A percentile compares a stretch with the other conserved stretches of the same genome.
Evolutionary conservation across 1,284 basidiomycete species (phyloP).

Genomic region (Fomitopsis palustris): DNA sequence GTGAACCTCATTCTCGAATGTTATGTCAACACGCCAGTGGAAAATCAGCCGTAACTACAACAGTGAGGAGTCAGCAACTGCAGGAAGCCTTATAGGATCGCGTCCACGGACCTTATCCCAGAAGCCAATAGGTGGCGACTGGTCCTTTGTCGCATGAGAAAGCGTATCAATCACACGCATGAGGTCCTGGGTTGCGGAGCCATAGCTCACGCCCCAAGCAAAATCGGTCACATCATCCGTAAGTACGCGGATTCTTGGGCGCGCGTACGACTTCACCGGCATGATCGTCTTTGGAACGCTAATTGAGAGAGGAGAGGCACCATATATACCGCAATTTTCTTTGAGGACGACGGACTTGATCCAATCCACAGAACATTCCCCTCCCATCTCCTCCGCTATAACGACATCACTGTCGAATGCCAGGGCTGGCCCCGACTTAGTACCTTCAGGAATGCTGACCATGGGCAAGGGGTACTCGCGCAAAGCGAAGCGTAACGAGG

Average conservation of each 20-base stretch:
- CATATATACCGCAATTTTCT: conserved; percentile 46
- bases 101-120: conserved; percentile 76
- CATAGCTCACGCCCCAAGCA: conserved; percentile 90
- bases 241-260: conserved; percentile 66
- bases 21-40: conserved; percentile 78
- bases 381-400: conserved; percentile 87
- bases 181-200: conserved; percentile 85
- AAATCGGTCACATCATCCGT: conserved; percentile 72
- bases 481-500: conserved; percentile 60
- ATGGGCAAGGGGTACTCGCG: conserved; percentile 83
- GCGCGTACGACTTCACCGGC: conserved; percentile 92
- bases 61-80: not conserved
- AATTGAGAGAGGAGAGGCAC: conserved; percentile 58
- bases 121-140: conserved; percentile 87
- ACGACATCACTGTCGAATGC: conserved; percentile 81
- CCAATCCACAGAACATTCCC: conserved; percentile 69
- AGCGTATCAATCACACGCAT: conserved; percentile 83
- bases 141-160: conserved; percentile 78
- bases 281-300: conserved; percentile 89
- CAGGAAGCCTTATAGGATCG: too few relatives aligned
- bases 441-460: conserved; percentile 51
- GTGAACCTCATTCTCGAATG: conserved; percentile 75
- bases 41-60: conserved; percentile 75
- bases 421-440: conserved; percentile 44
- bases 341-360: conserved; percentile 65